Evolutionary conservation across 257 asterid species (phyloP), one percentile per base, ranked within the genome.

Genomic region (Salvia miltiorrhiza): DNA sequence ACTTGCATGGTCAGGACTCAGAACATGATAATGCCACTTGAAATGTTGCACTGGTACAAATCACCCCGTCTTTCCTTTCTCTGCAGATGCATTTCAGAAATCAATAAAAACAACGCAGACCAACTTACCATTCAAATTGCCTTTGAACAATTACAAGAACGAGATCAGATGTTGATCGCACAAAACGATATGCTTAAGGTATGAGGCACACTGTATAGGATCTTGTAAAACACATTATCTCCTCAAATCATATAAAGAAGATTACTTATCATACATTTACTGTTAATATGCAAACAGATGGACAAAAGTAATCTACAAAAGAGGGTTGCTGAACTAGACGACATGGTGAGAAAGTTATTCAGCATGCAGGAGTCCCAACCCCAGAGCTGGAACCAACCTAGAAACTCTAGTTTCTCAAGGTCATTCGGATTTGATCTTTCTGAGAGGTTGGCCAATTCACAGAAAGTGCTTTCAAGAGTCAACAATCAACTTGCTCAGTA

Each of bases 161-260:
- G 88, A 54, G 92, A 87, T 75, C 92, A 84, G 83, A 23, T 89
- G 84, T 84, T 89, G 68, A 78, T 78, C 48, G 86, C 95, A 57
- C 95, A 92, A 82, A 87, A 87, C 77, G 88, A 89, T 53, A 85
- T 92, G 95, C 84, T 92, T 20, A 87, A 85, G 90, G 97, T 86
- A 80, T 7, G 47, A 5, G 30, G 21, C 33, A 20, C 50, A 30
- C 37, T 45, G 9, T 58, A 48, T 26, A 16, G n/a, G n/a, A 60
- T 63, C 53, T 30, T 28, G 44, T 16, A 52, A 10, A 61, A 1
- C 33, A 28, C 26, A 17, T 1, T 4, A 44, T 24, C 19, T 3
- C 52, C 59, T 19, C 35, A 28, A 63, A 32, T 28, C 11, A 40
- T 13, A 19, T 7, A 63, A 33, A 37, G 72, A 64, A 50, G 62